Evolutionary conservation across 2,329 filamentous ascomycete genomes (phyloP).

Genomic region (Pseudogymnoascus sp.): DNA sequence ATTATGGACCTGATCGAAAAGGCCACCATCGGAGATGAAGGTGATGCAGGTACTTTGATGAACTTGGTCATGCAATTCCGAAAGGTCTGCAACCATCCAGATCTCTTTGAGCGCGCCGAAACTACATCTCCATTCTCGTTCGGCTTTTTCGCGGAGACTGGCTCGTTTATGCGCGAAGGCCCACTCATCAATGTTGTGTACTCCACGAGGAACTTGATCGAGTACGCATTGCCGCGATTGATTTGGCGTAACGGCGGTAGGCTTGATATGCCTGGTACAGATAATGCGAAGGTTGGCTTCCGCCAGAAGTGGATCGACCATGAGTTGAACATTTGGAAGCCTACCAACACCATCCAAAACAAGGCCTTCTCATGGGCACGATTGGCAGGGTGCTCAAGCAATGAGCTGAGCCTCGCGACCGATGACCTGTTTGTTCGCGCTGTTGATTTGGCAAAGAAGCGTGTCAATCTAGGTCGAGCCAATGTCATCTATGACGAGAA

Average conservation of each 20-base stretch:
- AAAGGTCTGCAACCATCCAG: conserved; percentile 98
- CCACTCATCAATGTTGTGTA: conserved; percentile 72
- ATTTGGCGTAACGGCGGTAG: conserved; percentile 77
- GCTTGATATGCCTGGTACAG: conserved; percentile 61
- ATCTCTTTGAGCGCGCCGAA: conserved; percentile 91
- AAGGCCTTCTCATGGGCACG: conserved; percentile 82
- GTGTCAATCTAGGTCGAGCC: conserved; percentile 48
- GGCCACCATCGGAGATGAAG: conserved; percentile 85
- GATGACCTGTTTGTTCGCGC: conserved; percentile 68
- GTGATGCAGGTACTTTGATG: conserved; percentile 94
- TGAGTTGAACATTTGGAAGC: conserved; percentile 84
- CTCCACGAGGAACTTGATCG: conserved; percentile 77
- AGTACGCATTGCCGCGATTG: conserved; percentile 73
- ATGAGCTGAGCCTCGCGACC: conserved; percentile 63
- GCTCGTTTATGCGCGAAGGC: conserved; percentile 88
- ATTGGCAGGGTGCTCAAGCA: conserved; percentile 69
- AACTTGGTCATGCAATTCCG: conserved; percentile 99
- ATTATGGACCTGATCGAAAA: conserved; percentile 99
- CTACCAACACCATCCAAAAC: conserved; percentile 62
- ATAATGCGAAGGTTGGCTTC: conserved; percentile 73
- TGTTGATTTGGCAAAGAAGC: conserved; percentile 45
- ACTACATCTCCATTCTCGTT: conserved; percentile 79
- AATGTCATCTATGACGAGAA: conserved; percentile 60
- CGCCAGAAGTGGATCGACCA: conserved; percentile 67
- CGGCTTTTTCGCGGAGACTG: conserved; percentile 87